These are phyloP conservation scores for Chaetomium strumarium DNA, from an alignment of 2,329 filamentous ascomycete genomes.

Conservation along the genomic window DNA sequence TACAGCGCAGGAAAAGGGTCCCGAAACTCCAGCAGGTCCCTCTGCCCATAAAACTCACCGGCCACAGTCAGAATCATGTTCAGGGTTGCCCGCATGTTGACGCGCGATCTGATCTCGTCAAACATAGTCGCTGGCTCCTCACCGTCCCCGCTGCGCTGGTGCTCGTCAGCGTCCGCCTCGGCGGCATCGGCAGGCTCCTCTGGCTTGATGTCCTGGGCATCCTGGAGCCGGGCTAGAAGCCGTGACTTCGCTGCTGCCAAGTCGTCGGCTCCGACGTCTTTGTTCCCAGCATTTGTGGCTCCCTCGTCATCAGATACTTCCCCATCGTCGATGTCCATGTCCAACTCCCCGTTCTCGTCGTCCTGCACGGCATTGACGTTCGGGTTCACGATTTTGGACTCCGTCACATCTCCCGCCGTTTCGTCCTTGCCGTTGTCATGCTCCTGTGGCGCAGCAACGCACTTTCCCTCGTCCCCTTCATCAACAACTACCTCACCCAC, in stretches of 20 bases:
- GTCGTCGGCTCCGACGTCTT: slow-evolving; percentile 32
- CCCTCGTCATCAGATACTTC: slow-evolving; percentile 32
- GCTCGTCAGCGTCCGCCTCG: slow-evolving; percentile 25
- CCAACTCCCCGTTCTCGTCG: slow-evolving; percentile 12
- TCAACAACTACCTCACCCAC: slow-evolving; percentile 11
- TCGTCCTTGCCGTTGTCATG: not conserved
- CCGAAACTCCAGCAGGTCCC: slow-evolving; percentile 73
- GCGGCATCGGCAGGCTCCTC: slow-evolving; percentile 25
- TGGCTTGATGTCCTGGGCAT: slow-evolving; percentile 7
- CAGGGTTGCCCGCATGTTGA: slow-evolving; percentile 63
- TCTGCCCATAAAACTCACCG: slow-evolving; percentile 84
- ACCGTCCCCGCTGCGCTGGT: slow-evolving; percentile 4
- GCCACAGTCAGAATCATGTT: slow-evolving; percentile 89
- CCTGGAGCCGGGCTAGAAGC: slow-evolving; percentile 42
- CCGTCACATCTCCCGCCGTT: slow-evolving; percentile 9
- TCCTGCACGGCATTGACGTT: too few relatives aligned
- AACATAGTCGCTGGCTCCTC: slow-evolving; percentile 19
- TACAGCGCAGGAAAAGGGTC: slow-evolving; percentile 50
- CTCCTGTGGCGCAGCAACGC: not conserved
- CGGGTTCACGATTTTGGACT: slow-evolving; percentile 8
- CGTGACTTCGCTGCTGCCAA: slow-evolving; percentile 45
- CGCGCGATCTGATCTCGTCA: slow-evolving; percentile 32
- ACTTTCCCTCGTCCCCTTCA: slow-evolving; percentile 8
- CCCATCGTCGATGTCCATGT: slow-evolving; percentile 33
- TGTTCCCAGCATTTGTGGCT: slow-evolving; percentile 18